Evolutionary conservation across 306 rosid species (phyloP), one percentile per base, ranked within the genome.

Genomic region (Corylus heterophylla): DNA sequence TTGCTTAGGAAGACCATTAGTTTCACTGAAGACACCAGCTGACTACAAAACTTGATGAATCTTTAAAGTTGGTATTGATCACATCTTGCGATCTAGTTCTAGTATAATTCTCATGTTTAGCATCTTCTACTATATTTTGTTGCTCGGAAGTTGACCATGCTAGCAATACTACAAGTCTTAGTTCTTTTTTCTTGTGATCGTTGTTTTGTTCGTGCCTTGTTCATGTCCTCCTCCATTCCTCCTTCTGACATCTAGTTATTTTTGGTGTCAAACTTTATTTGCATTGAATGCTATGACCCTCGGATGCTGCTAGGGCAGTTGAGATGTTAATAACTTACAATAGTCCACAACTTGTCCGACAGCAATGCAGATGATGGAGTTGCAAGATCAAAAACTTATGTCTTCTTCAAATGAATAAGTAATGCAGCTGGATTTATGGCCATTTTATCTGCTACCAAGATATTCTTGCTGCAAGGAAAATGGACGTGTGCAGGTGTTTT

Each of bases 271-370:
- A 31, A 67, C 17, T 39, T 39, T 42, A 39, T 67, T 39, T 67
- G 70, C 45, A 9, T 67, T 11, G 2, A 17, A 39, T 11, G 14
- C 14, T 49, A 39, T 37, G 25, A 22, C 20, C 20, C 13, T 75
- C 29, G 76, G 66, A 50, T 13, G 63, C 35, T 62, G 31, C 49
- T 54, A 42, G 5, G 59, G 69, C 71, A 67, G 54, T 45, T 79
- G 27, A 11, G 79, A 37, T 59, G 54, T 59, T 3, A 13, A 6
- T 25, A 45, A 64, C 44, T 17, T 81, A 18, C 13, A 59, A 45
- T 35, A 31, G 75, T 70, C 78, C 70, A 44, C 67, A 14, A 69
- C 12, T 74, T 75, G 8, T 4, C 49, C 68, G 51, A 49, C 74
- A 76, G 59, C 12, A 71, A 48, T 62, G 45, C 51, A 67, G 72